Evolutionary conservation across 2,329 filamentous ascomycete genomes (phyloP), one percentile per base, ranked within the genome.

Genomic region (Tolypocladium nubicola): DNA sequence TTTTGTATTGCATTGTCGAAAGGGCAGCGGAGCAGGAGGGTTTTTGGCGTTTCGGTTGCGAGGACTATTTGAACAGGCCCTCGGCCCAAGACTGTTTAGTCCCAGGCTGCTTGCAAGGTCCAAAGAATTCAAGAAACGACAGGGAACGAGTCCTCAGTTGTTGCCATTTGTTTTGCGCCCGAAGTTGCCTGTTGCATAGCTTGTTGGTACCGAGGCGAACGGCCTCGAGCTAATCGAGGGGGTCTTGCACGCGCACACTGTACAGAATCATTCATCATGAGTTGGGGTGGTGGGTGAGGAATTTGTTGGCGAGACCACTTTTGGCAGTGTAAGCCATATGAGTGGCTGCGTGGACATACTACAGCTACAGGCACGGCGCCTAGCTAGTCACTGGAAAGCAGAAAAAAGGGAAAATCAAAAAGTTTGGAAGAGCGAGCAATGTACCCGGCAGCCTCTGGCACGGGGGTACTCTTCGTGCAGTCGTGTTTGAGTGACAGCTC

Each of bases 1-100:
- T 66, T 68, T 70, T 63, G 62, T 61, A 64, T 64, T 63, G 61
- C 59, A 60, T 59, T 57, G 59, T 60, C 57, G 47, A 56, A 58
- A 60, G 55, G 58, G 59, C 57, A 56, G 59, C 56, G 55, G 57
- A 60, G 61, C 56, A 57, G 47, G 58, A 57, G 56, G 54, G 52
- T 53, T 53, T 55, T 56, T 57, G 62, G 62, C 59, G 62, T 64
- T 64, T 52, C 53, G 62, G 60, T 49, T 61, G 53, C 53, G 53
- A 56, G 43, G 49, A 49, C 45, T 54, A 52, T 55, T 62, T 52
- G 61, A 59, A 62, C 50, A 52, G 53, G 53, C 54, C 55, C 45
- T 45, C 39, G 47, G 40, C 53, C 49, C 52, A 50, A 41, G 59
- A 52, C 37, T 56, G 33, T 40, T 56, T 47, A 43, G 45, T 49